phyloP scores from a whole-genome alignment of 257 asterid species.

The Solanum gandarillasii region DNA sequence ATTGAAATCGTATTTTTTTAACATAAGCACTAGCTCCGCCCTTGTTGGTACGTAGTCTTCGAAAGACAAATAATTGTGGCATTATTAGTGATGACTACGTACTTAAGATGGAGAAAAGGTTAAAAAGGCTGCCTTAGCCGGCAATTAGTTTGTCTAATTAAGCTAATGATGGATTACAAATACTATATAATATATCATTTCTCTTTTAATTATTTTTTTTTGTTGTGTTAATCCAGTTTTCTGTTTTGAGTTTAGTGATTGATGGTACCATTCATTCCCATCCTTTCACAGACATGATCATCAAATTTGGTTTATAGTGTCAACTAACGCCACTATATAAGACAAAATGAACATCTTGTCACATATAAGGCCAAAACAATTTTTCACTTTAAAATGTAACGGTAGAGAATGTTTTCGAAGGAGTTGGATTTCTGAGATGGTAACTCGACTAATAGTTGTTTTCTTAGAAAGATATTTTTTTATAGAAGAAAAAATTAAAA shows the following conservation, averaged over 20 bases:
- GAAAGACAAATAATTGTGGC: neutral
- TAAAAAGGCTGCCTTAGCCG: conserved; percentile 55
- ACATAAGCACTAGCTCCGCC: neutral
- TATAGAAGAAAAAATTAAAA: neutral
- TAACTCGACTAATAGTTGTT: no score
- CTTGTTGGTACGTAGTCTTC: neutral
- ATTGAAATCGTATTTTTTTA: neutral
- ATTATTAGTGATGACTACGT: neutral
- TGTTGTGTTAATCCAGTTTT: conserved; percentile 7
- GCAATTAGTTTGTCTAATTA: conserved; percentile 42
- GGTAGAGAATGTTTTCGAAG: neutral
- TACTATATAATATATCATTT: neutral
- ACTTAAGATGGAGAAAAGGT: conserved; percentile 24
- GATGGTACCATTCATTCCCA: conserved; percentile 30
- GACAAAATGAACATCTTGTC: conserved; percentile 28
- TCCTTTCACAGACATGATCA: conserved; percentile 8
- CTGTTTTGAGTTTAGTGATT: conserved; percentile 12
- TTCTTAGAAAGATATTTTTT: no score
- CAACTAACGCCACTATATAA: conserved; percentile 23
- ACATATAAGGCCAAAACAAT: neutral
- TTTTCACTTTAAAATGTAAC: neutral
- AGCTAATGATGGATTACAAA: conserved; percentile 1
- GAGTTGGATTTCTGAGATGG: no score
- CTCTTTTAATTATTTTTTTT: neutral
- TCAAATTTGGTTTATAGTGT: conserved; percentile 2